A percentile compares a stretch with the other conserved stretches of the same genome.
phyloP scores from a whole-genome alignment of 176 grass and related monocot species.

The Panicum miliaceum region DNA sequence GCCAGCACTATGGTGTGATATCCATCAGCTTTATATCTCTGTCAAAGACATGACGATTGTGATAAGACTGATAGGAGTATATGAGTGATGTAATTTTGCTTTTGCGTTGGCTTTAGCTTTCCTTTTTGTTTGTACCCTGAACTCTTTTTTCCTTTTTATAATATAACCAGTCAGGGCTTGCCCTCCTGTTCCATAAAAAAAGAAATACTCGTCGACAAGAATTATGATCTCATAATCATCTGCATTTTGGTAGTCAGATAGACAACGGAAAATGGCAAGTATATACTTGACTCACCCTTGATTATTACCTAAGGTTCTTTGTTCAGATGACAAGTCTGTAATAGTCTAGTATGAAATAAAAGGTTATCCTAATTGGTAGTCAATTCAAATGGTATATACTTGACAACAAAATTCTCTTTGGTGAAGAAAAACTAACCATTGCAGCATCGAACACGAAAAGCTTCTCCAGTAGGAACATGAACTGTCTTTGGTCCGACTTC shows the following conservation, averaged over 20 bases:
- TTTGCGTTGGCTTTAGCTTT: too few species aligned
- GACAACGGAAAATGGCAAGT: neutral
- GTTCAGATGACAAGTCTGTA: neutral
- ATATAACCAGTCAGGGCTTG: too few species aligned
- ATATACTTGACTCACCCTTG: neutral
- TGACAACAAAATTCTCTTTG: neutral
- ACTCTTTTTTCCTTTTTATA: too few species aligned
- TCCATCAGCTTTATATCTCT: slow-evolving; percentile 87
- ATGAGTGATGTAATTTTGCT: too few species aligned
- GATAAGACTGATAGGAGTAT: neutral
- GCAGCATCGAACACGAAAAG: slow-evolving; percentile 88
- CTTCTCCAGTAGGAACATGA: slow-evolving; percentile 75
- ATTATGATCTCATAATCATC: neutral
- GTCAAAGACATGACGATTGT: slow-evolving; percentile 27
- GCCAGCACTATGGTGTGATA: slow-evolving; percentile 81
- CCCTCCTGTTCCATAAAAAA: too few species aligned
- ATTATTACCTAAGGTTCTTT: neutral
- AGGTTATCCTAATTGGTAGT: neutral
- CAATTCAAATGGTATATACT: neutral
- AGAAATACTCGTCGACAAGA: neutral
- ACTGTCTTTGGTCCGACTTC: slow-evolving; percentile 86
- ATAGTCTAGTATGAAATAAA: too few species aligned
- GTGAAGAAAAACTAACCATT: slow-evolving; percentile 44
- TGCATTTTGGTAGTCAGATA: neutral
- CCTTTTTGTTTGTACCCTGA: too few species aligned